Base-by-base conservation (phyloP, 495 filamentous ascomycete species). In the Hypoxylon perforatum region DNA sequence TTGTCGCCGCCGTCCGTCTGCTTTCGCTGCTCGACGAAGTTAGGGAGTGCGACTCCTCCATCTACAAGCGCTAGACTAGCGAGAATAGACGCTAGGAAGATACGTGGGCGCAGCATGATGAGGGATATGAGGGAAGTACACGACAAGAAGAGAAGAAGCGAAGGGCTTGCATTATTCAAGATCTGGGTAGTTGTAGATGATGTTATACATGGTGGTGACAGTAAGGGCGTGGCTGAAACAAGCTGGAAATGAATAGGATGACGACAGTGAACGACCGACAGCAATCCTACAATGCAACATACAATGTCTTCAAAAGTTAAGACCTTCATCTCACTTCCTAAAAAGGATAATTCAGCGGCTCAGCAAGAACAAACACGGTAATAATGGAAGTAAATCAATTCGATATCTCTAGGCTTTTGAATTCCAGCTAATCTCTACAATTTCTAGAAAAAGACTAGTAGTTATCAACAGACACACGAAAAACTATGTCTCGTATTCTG, bases 191-290 rank as follows among this genome's bases (percentile, higher is more conserved):
- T n/a, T n/a, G n/a, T n/a, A n/a, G n/a, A n/a, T n/a, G n/a, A n/a
- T n/a, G n/a, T n/a, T n/a, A n/a, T n/a, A n/a, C n/a, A n/a, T n/a
- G n/a, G n/a, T 15, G 14, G 17, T 3, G 41, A 44, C 38, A 21
- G 46, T 30, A 38, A 22, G 28, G 35, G 46, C 50, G 22, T 15
- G 17, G 46, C 45, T 51, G 45, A 42, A 59, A 33, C n/a, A 46
- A 50, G n/a, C n/a, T n/a, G n/a, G n/a, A n/a, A n/a, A 59, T 30
- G 12, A 22, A 39, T 15, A 58, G 18, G 33, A 35, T 39, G 36
- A 51, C 51, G 35, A 50, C 46, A 19, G 45, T 44, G 49, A 47
- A 18, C 30, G n/a, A 28, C 41, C 30, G 30, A 25, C 44, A 28
- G 19, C 35, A 39, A 39, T 56, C 15, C 44, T 36, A 12, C 38